A percentile compares a stretch with the other conserved stretches of the same genome.
These are phyloP conservation scores for Hymenochaete sp. DNA, from an alignment of 1,284 basidiomycete genomes.

Conservation along the genomic window DNA sequence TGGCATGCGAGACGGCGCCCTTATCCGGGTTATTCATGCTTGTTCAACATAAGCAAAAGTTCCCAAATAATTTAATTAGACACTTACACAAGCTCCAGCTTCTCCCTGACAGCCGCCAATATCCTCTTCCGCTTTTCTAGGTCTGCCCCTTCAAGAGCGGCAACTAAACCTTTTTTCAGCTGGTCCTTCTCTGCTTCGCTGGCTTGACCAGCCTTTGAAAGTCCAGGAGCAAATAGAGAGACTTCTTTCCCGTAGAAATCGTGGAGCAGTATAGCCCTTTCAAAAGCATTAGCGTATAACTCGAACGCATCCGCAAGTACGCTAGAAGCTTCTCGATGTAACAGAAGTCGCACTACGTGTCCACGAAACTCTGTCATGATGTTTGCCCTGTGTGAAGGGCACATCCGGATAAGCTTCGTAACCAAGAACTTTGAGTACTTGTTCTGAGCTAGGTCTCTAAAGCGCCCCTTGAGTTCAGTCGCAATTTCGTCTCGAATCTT, in stretches of 20 bases:
- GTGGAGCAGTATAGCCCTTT: conserved; percentile 66
- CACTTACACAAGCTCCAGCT: conserved; percentile 66
- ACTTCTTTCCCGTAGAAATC: conserved; percentile 89
- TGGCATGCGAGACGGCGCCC: conserved; percentile 73
- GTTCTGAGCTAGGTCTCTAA: conserved; percentile 68
- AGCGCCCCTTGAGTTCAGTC: conserved; percentile 71
- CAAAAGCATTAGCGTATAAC: conserved; percentile 75
- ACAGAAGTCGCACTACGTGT: conserved; percentile 62
- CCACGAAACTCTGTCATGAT: conserved; percentile 74
- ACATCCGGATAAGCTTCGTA: conserved; percentile 72
- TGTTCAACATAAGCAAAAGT: conserved; percentile 7
- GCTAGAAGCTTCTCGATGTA: conserved; percentile 74
- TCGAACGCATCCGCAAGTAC: conserved; percentile 84
- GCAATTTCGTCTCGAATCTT: conserved; percentile 74
- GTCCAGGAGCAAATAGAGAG: conserved; percentile 46
- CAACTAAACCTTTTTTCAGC: conserved; percentile 56
- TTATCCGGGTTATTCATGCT: conserved; percentile 89
- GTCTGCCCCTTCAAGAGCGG: conserved; percentile 56
- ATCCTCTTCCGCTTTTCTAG: conserved; percentile 59
- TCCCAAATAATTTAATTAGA: not conserved
- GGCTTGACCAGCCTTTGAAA: conserved; percentile 33
- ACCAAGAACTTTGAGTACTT: conserved; percentile 92
- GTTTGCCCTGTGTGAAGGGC: conserved; percentile 58
- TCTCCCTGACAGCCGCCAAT: conserved; percentile 61
- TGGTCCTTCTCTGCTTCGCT: conserved; percentile 52